Evolutionary conservation across 1,284 basidiomycete genomes (phyloP), one percentile per base, ranked within the genome.

Genomic region (Fomitopsis pinicola): DNA sequence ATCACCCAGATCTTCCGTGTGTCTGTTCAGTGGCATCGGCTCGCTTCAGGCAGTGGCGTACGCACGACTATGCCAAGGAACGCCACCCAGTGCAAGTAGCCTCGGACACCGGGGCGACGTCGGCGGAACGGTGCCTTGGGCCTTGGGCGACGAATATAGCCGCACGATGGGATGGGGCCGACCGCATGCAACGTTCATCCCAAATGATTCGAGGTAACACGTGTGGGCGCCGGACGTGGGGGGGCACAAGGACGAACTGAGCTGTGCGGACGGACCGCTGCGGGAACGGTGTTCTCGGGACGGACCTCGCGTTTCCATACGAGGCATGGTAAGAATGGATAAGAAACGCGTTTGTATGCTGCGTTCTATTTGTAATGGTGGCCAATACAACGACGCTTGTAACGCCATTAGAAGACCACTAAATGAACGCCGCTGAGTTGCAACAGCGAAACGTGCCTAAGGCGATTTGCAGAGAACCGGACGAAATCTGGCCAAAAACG

Each of bases 61-160:
- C 52, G 28, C 36, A 3, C n/a, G n/a, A 12, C 19, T 35, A 46
- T 56, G 53, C 58, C 57, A 60, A 56, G 50, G 66, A 56, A 55
- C 63, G 35, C 17, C 66, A 35, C 65, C 63, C 59, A 40, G 52
- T 52, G 50, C 12, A 28, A 12, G 28, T n/a, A 30, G 9, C 48
- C 28, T 30, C 38, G 48, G 48, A 15, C 48, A 50, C 69, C 72
- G 69, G 72, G 64, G 61, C 70, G 70, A 70, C 70, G 68, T 72
- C 72, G 72, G 72, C 70, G 67, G 72, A 71, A 62, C 65, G 66
- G 69, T 70, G 68, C 69, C 69, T 71, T 66, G 63, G 46, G 56
- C 50, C 69, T 71, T 66, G 63, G 46, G 58, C 50, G 61, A 66
- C 63, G 59, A 55, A 61, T 64, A 59, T 62, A 63, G 61, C 48